Evolutionary conservation across 2,329 filamentous ascomycete genomes (phyloP), one percentile per base, ranked within the genome.

Genomic region (Talaromyces pinophilus): DNA sequence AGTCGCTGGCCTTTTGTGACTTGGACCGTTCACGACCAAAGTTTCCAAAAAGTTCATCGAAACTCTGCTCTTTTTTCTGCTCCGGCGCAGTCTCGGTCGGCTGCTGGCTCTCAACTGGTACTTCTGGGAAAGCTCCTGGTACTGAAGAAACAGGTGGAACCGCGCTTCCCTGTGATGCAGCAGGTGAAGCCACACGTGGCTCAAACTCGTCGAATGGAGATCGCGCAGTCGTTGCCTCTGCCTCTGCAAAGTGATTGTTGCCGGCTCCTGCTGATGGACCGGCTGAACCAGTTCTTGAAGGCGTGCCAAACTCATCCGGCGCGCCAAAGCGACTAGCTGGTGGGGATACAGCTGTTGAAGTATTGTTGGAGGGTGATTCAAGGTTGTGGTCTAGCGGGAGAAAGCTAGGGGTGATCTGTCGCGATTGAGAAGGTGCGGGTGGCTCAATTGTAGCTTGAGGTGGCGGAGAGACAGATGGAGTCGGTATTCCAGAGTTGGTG

Each of bases 341-440:
- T 25, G 90, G 90, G 28, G 91, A 92, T 7, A 90, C 90, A 77
- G 61, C 65, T 35, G 91, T 89, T 17, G 92, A 95, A 22, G 92
- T 93, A 65, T 87, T 89, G 63, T 91, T 81, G 2, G 91, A 92
- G 68, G 91, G 89, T 59, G 85, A 82, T 59, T 88, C 30, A 35
- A 59, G 35, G 15, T 86, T 84, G 64, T 85, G 83, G 54, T 83
- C 82, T 71, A 96, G 88, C 5, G 92, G 91, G 59, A 94, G 81
- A 75, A 91, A 90, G 73, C 86, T 89, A 5, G 92, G 91, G 66
- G 86, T 67, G 25, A 67, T 67, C 30, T 67, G 65, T 35, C 61
- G 65, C n/a, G 65, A 67, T 52, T 63, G 50, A 50, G 65, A 55
- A 35, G 54, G 59, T 92, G 69, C 83, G 44, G 89, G 87, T 22